These are phyloP conservation scores for Phoma sp. DNA, from an alignment of 2,329 filamentous ascomycete genomes.

Conservation along the genomic window DNA sequence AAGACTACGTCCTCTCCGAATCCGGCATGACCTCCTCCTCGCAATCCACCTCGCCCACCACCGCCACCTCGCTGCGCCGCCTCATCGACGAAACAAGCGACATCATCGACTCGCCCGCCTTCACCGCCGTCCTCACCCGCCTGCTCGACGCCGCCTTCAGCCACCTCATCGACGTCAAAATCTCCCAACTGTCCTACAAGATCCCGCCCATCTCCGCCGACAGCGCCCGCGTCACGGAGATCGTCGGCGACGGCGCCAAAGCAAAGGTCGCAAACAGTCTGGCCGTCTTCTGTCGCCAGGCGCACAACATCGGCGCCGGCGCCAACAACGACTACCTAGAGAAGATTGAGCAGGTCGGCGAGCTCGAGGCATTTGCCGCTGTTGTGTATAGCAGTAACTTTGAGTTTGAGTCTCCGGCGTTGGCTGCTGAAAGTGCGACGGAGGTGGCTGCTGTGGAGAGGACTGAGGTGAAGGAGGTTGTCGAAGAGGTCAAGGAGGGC, in stretches of 20 bases:
- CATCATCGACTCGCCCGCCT: conserved; percentile 91
- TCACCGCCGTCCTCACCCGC: conserved; percentile 83
- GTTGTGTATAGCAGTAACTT: conserved; percentile 89
- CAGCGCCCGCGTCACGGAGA: conserved; percentile 58
- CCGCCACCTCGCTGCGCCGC: conserved; percentile 71
- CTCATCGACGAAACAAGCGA: conserved; percentile 96
- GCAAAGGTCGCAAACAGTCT: conserved; percentile 87
- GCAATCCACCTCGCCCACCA: conserved; percentile 46
- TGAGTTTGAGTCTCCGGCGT: conserved; percentile 58
- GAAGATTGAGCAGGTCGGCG: conserved; percentile 77
- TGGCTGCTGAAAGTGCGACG: conserved; percentile 19
- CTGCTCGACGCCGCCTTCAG: conserved; percentile 90
- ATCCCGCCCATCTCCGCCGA: conserved; percentile 55
- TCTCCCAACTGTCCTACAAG: conserved; percentile 81
- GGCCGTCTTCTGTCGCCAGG: conserved; percentile 88
- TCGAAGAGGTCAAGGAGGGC: too few relatives aligned
- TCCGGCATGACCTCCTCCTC: conserved; percentile 72
- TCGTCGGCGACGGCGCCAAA: conserved; percentile 60
- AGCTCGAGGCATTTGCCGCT: conserved; percentile 83
- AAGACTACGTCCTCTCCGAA: conserved; percentile 83
- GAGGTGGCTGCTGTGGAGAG: conserved; percentile 35
- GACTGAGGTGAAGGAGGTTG: conserved; percentile 65
- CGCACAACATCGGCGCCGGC: conserved; percentile 81
- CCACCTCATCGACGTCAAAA: conserved; percentile 80
- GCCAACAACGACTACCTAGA: conserved; percentile 59